phyloP scores from a whole-genome alignment of 306 rosid genomes.

The Quercus aquifolioides region DNA sequence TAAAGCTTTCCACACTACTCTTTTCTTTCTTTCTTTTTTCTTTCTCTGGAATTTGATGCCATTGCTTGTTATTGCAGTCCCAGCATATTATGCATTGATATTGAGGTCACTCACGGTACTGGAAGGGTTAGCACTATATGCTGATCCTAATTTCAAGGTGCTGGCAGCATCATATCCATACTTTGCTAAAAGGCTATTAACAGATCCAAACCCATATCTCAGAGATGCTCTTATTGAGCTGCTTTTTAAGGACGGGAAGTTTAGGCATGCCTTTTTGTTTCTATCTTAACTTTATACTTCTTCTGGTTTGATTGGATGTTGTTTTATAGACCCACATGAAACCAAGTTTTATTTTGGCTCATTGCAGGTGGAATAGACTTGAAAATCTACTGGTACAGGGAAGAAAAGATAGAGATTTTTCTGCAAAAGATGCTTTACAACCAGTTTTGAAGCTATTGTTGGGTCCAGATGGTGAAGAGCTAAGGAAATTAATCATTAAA shows the following conservation, averaged over 20 bases:
- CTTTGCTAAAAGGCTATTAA: constrained; percentile 92
- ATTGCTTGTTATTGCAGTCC: constrained; percentile 59
- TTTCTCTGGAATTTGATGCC: constrained; percentile 22
- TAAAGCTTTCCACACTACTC: constrained; percentile 6
- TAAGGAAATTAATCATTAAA: constrained; percentile 69
- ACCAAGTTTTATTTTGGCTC: constrained; percentile 24
- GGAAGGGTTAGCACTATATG: constrained; percentile 90
- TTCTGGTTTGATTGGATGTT: constrained; percentile 20
- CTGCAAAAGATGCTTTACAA: constrained; percentile 86
- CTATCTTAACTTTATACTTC: constrained; percentile 10
- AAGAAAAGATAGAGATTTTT: constrained; percentile 79
- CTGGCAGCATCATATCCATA: constrained; percentile 98
- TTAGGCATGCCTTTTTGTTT: constrained; percentile 53
- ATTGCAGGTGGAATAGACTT: constrained; percentile 86
- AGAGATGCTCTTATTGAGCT: constrained; percentile 92
- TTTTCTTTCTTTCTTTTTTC: background rate
- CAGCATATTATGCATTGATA: constrained; percentile 90
- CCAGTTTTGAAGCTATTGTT: constrained; percentile 81
- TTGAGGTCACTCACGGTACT: constrained; percentile 91
- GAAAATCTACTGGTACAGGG: constrained; percentile 88
- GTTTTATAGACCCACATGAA: constrained; percentile 21
- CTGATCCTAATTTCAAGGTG: constrained; percentile 97
- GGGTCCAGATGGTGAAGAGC: constrained; percentile 77
- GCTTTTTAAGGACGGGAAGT: constrained; percentile 87
- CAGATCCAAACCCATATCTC: constrained; percentile 96